Percentiles rank a stretch among this genome's conserved stretches.
Conservation (phyloP, 176 grass and related monocot genomes). For the Eragrostis nindensis region DNA sequence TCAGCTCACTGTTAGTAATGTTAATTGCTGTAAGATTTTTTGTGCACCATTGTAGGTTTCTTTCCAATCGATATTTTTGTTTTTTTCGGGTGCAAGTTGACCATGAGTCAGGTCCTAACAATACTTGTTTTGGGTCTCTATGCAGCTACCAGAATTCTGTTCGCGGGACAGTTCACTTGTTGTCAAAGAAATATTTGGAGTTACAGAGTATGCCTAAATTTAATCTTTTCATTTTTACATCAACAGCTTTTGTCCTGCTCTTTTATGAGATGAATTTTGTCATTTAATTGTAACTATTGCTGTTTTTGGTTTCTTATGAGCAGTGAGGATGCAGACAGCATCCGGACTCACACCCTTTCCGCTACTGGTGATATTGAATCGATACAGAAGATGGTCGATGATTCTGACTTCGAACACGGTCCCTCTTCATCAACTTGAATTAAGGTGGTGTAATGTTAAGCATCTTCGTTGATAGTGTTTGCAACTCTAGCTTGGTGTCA, state of each 20-base stretch:
- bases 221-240: slow-evolving; percentile 19
- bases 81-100: background rate
- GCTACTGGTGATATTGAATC: slow-evolving; percentile 76
- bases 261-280: background rate
- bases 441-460: slow-evolving; percentile 19
- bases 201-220: slow-evolving; percentile 78
- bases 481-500: slow-evolving; percentile 14
- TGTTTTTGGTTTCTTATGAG: slow-evolving; percentile 30
- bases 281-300: background rate
- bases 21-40: background rate
- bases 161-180: slow-evolving; percentile 75
- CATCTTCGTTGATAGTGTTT: slow-evolving; percentile 15
- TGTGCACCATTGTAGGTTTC: background rate
- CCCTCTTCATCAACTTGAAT: slow-evolving; percentile 43
- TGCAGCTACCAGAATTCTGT: slow-evolving; percentile 93
- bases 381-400: slow-evolving; percentile 73
- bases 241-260: background rate
- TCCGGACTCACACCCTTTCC: slow-evolving; percentile 67
- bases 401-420: slow-evolving; percentile 49
- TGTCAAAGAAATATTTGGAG: slow-evolving; percentile 95
- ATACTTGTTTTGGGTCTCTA: slow-evolving; percentile 34
- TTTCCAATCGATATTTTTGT: background rate
- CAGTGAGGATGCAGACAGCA: slow-evolving; percentile 90
- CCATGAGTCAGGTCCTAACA: slow-evolving; percentile 3
- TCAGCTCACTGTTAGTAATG: background rate